A percentile compares a stretch with the other conserved stretches of the same genome.
phyloP scores from a whole-genome alignment of 2,329 filamentous ascomycete species.

The Thielaviopsis musarum region DNA sequence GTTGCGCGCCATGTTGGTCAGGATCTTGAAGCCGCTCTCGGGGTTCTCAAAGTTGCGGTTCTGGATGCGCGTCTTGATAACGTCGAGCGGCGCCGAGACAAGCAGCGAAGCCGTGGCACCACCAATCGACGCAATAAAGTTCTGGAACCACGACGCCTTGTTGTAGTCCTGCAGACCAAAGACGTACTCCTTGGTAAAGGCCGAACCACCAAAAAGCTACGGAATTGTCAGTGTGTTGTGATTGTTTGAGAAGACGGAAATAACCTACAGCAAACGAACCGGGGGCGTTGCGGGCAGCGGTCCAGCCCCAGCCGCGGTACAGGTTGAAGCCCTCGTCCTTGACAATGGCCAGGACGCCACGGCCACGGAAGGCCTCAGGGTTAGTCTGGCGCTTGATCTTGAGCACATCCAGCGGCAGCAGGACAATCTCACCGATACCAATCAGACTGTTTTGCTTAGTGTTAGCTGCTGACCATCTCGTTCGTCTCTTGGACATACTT shows the following conservation, averaged over 20 bases:
- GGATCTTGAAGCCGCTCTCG: constrained; percentile 80
- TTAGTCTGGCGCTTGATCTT: constrained; percentile 99
- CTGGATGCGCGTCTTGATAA: constrained; percentile 97
- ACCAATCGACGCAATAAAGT: constrained; percentile 91
- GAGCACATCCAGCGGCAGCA: constrained; percentile 86
- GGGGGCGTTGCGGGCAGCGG: constrained; percentile 87
- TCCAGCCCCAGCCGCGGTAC: constrained; percentile 96
- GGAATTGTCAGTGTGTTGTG: constrained; percentile 13
- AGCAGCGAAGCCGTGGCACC: constrained; percentile 90
- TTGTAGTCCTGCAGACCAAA: constrained; percentile 90
- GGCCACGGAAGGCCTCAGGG: constrained; percentile 90
- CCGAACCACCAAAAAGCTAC: constrained; percentile 92
- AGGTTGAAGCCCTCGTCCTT: constrained; percentile 87
- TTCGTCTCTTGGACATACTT: too few relatives aligned
- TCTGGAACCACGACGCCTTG: constrained; percentile 82
- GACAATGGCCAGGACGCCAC: constrained; percentile 78
- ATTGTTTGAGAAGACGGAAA: constrained; percentile 3
- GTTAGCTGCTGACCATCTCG: background rate
- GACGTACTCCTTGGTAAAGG: constrained; percentile 93
- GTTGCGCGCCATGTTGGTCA: constrained; percentile 82
- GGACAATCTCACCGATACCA: constrained; percentile 90
- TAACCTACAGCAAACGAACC: constrained; percentile 80
- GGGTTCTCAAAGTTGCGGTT: constrained; percentile 98
- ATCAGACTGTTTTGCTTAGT: constrained; percentile 47
- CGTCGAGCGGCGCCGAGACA: constrained; percentile 89